phyloP scores from a whole-genome alignment of 192 early-diverging fungal genomes.

The Diversispora eburnea region DNA sequence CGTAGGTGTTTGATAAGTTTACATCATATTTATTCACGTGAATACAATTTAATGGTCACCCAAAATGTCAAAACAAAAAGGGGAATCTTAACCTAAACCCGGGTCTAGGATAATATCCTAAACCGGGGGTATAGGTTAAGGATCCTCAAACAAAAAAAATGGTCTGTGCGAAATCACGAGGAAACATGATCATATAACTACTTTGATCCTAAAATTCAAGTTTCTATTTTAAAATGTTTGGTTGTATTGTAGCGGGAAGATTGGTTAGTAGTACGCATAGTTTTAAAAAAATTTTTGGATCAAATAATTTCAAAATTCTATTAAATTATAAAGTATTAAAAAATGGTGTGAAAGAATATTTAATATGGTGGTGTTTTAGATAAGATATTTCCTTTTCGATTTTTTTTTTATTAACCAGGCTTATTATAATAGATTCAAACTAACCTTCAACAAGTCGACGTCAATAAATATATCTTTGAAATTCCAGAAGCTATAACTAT shows the following conservation, averaged over 20 bases:
- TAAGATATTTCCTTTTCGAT: neutral
- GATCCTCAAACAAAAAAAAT: no score
- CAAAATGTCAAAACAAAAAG: no score
- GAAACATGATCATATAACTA: no score
- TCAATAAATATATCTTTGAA: slow-evolving; percentile 87
- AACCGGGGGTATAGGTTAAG: no score
- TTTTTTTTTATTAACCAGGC: neutral
- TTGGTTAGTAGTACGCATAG: slow-evolving; percentile 42
- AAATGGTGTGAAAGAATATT: no score
- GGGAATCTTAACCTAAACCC: no score
- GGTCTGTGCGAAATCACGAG: no score
- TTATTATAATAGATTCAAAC: slow-evolving; percentile 67
- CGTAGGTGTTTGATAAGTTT: no score
- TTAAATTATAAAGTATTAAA: neutral
- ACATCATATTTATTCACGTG: no score
- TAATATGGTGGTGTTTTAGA: neutral
- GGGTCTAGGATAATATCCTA: no score
- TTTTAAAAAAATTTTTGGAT: neutral
- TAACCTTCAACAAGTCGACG: slow-evolving; percentile 84
- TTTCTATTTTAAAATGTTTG: slow-evolving; percentile 64
- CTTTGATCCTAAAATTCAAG: neutral
- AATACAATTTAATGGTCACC: no score
- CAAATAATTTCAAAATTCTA: neutral
- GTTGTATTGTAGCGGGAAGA: slow-evolving; percentile 87
- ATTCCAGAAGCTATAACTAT: slow-evolving; percentile 77